These are phyloP conservation scores for Torulaspora maleeae DNA, from an alignment of 805 yeast genomes.

Conservation along the genomic window DNA sequence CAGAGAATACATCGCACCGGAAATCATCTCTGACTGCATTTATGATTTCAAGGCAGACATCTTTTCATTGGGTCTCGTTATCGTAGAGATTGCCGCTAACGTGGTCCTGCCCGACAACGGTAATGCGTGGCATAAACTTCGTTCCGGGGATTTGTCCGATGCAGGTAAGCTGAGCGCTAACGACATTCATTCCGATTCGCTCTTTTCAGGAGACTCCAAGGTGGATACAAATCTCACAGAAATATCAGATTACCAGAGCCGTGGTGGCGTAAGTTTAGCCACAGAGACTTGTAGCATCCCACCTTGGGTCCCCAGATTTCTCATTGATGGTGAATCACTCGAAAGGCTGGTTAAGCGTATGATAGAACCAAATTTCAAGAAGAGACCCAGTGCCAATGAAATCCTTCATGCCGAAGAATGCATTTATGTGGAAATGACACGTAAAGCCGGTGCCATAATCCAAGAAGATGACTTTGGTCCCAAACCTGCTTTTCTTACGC, in stretches of 20 bases:
- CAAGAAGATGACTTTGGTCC: constrained; percentile 97
- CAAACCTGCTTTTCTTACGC: constrained; percentile 42
- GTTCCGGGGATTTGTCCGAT: constrained; percentile 93
- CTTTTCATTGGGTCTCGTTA: constrained; percentile 87
- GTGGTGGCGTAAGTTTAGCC: constrained; percentile 8
- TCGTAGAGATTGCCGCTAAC: constrained; percentile 94
- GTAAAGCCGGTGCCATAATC: constrained; percentile 89
- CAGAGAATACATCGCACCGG: constrained; percentile 96
- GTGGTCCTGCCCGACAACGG: constrained; percentile 95
- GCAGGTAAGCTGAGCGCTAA: constrained; percentile 83
- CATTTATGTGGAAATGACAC: constrained; percentile 65
- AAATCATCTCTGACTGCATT: constrained; percentile 71
- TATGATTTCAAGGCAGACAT: constrained; percentile 93
- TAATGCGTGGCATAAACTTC: constrained; percentile 88
- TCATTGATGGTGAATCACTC: constrained; percentile 65
- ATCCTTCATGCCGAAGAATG: constrained; percentile 72
- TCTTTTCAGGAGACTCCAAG: constrained; percentile 29
- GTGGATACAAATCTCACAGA: constrained; percentile 30
- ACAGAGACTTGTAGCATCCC: constrained; percentile 45
- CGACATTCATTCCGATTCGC: constrained; percentile 44
- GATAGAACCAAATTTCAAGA: constrained; percentile 78
- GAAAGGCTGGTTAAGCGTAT: constrained; percentile 82
- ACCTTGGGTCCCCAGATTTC: constrained; percentile 80
- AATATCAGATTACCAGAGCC: constrained; percentile 22
- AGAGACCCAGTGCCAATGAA: constrained; percentile 74